Percentiles rank a stretch among this genome's conserved stretches.
These are phyloP conservation scores for Zygosaccharomyces siamensis DNA, from an alignment of 805 yeast species.

Conservation along the genomic window DNA sequence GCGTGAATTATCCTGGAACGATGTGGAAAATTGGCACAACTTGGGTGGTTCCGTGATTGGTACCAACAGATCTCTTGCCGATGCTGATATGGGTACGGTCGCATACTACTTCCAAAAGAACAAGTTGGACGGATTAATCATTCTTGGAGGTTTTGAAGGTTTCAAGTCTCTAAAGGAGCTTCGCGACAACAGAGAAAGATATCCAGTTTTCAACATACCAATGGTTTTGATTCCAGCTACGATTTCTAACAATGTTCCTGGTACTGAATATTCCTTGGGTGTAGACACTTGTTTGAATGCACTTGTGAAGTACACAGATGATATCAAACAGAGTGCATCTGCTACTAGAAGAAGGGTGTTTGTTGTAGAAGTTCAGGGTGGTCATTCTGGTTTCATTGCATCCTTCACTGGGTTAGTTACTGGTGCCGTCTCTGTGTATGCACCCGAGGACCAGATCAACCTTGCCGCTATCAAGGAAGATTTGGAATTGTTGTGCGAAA, in stretches of 20 bases:
- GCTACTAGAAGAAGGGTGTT: conserved; percentile 91
- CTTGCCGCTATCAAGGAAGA: conserved; percentile 70
- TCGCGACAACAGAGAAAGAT: conserved; percentile 65
- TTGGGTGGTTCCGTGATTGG: conserved; percentile 96
- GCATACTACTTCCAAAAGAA: conserved; percentile 91
- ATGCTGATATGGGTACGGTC: conserved; percentile 79
- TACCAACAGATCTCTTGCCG: conserved; percentile 84
- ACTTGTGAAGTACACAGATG: conserved; percentile 88
- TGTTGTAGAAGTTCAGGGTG: conserved; percentile 98
- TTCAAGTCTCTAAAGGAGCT: conserved; percentile 78
- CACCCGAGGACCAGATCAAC: conserved; percentile 79
- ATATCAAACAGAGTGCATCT: conserved; percentile 89
- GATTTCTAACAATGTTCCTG: conserved; percentile 97
- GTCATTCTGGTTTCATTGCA: conserved; percentile 91
- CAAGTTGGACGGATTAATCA: conserved; percentile 78
- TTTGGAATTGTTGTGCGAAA: conserved; percentile 59
- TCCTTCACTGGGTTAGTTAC: conserved; percentile 76
- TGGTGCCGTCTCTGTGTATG: conserved; percentile 88
- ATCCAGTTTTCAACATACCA: conserved; percentile 92
- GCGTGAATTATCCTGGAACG: conserved; percentile 69
- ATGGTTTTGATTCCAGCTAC: conserved; percentile 93
- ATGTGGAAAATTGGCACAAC: conserved; percentile 83
- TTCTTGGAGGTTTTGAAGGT: conserved; percentile 98
- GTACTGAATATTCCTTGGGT: conserved; percentile 93
- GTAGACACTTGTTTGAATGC: conserved; percentile 93